phyloP scores from a whole-genome alignment of 768 basidiomycete species.

The Punctularia strigosozonata region DNA sequence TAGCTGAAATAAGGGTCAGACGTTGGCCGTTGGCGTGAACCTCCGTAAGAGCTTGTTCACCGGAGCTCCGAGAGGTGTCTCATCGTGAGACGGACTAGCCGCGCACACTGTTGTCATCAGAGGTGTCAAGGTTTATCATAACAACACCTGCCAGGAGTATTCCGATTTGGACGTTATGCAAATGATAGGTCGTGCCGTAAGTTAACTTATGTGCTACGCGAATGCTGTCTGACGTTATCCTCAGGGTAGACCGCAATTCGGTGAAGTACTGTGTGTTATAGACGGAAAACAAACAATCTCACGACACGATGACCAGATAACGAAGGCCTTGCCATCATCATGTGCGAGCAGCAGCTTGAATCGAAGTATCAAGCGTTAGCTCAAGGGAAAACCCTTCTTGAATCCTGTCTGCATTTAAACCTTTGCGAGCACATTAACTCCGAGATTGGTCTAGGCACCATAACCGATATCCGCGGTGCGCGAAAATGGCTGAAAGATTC shows the following conservation, averaged over 20 bases:
- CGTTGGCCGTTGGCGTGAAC: slow-evolving; percentile 93
- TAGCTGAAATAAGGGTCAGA: slow-evolving; percentile 33
- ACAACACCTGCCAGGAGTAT: slow-evolving; percentile 63
- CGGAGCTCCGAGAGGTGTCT: neutral
- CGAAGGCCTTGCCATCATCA: slow-evolving; percentile 72
- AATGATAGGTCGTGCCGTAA: slow-evolving; percentile 90
- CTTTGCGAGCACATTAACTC: slow-evolving; percentile 90
- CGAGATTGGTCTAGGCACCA: slow-evolving; percentile 82
- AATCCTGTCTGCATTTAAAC: slow-evolving; percentile 75
- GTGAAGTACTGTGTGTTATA: slow-evolving; percentile 34
- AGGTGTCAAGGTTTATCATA: slow-evolving; percentile 75
- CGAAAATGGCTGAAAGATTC: slow-evolving; percentile 77
- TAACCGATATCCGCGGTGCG: slow-evolving; percentile 55
- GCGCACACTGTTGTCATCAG: slow-evolving; percentile 91
- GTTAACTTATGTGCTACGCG: slow-evolving; percentile 11
- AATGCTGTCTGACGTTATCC: neutral
- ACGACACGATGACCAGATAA: slow-evolving; percentile 36
- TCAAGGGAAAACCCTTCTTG: slow-evolving; percentile 66
- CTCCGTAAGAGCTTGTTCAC: slow-evolving; percentile 44
- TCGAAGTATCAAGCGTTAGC: slow-evolving; percentile 58
- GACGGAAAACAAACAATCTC: neutral
- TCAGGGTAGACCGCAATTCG: slow-evolving; percentile 92
- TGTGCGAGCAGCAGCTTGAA: slow-evolving; percentile 68
- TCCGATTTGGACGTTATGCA: slow-evolving; percentile 90
- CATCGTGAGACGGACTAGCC: slow-evolving; percentile 29